Base-by-base conservation (phyloP, 2,329 filamentous ascomycete genomes). In the Colletotrichum higginsianum region DNA sequence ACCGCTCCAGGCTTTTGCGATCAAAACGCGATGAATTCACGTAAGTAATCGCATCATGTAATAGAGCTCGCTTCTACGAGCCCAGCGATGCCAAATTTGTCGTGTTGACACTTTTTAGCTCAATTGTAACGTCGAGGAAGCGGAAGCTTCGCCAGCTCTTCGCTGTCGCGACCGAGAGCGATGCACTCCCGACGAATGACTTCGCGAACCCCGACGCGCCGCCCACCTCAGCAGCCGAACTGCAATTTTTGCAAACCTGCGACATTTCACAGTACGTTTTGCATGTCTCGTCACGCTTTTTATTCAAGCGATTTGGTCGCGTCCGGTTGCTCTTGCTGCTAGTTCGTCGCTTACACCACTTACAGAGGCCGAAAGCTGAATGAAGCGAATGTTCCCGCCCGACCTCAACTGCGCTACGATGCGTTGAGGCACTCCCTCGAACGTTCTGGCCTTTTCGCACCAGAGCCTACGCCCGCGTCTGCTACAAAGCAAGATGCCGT, bases 121-220 rank as follows among this genome's bases (percentile, higher is more conserved):
- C 89, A 89, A 91, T 92, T 88, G 90, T 93, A 87, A 89, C 88
- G 84, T 94, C 93, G 88, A 93, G 94, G 84, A 96, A 97, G 90
- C 92, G 94, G 83, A 97, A 97, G 88, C 89, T 98, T 81, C 92
- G 92, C 82, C 93, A 96, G 86, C 89, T 98, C 78, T 97, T 93
- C 86, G 88, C 89, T 77, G 90, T 93, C 88, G 92, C 93, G 86
- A 93, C 92, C 82, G 90, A 91, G 82, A 84, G 87, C 79, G 86
- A 90, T 82, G 84, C 85, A 81, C 85, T 91, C 77, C 89, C 89
- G 78, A 87, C 88, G 80, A 84, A 86, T 82, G 85, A 86, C 81
- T 86, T 89, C 80, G 84, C 85, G 77, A 86, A 88, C 75, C 82
- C 84, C 75, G 88, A 91, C 86, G 86, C 86, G 85, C 86, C 85